Conservation (phyloP, 495 filamentous ascomycete genomes). For the Xylaria acuta region DNA sequence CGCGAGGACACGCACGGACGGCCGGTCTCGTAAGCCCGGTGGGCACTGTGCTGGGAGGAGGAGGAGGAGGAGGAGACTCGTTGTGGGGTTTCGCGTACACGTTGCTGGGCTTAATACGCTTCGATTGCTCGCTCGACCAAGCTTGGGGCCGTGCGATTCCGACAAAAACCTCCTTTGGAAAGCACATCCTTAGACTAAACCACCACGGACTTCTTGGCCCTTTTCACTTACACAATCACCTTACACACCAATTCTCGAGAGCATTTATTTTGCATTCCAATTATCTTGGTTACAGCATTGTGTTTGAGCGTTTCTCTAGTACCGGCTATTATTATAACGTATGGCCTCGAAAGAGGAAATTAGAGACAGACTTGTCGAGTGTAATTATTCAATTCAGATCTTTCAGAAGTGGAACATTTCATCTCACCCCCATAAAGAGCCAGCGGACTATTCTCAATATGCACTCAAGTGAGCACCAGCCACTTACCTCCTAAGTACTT, state of each 20-base stretch:
- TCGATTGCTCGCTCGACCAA: neutral
- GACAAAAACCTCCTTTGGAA: neutral
- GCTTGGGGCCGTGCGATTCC: neutral
- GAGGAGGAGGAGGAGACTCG: neutral
- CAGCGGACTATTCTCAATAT: neutral
- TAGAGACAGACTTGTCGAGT: neutral
- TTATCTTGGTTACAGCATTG: neutral
- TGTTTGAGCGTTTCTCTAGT: neutral
- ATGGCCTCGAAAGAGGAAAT: neutral
- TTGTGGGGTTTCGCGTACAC: constrained; percentile 3
- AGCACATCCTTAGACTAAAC: neutral
- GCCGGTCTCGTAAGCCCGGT: neutral
- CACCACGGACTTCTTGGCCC: neutral
- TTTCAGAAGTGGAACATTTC: neutral
- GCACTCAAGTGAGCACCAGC: neutral
- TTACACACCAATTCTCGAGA: neutral
- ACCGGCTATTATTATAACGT: neutral
- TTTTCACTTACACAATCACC: neutral
- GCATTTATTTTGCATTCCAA: neutral
- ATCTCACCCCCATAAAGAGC: constrained; percentile 3
- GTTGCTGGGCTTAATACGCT: constrained; percentile 6
- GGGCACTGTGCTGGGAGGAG: neutral
- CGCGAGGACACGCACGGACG: constrained; percentile 1
- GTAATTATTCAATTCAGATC: neutral
- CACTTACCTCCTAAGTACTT: neutral